These are phyloP conservation scores for Fusarium sp. DNA, from an alignment of 2,329 filamentous ascomycete species.

Conservation along the genomic window DNA sequence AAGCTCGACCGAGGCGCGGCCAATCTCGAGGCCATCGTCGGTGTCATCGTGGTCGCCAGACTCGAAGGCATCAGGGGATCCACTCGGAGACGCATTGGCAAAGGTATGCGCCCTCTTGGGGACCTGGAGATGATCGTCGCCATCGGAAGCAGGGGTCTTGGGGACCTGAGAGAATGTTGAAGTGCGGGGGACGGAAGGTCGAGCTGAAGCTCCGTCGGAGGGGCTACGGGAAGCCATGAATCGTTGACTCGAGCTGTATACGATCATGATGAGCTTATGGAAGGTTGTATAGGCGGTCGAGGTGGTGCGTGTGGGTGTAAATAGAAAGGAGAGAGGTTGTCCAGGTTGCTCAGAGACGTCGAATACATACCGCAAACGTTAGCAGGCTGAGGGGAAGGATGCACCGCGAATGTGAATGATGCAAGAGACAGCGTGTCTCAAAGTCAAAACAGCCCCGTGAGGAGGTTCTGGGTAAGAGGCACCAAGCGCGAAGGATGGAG, in stretches of 20 bases:
- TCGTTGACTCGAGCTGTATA: conserved; percentile 42
- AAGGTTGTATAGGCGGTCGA: not conserved
- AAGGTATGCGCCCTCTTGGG: conserved; percentile 62
- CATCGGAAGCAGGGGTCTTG: conserved; percentile 41
- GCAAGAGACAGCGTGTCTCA: conserved; percentile 44
- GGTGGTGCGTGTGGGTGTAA: not conserved
- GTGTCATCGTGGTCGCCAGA: conserved; percentile 54
- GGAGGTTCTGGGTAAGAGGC: conserved; percentile 13
- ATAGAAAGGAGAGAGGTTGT: not conserved
- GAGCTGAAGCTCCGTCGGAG: conserved; percentile 45
- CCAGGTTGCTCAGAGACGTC: conserved; percentile 10
- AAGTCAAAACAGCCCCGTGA: conserved; percentile 28
- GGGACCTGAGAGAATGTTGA: conserved; percentile 45
- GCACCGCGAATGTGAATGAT: conserved; percentile 27
- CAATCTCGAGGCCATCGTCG: conserved; percentile 61
- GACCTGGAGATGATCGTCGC: conserved; percentile 48
- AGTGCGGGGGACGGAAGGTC: conserved; percentile 46
- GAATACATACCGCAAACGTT: conserved; percentile 34
- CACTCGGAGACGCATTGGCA: conserved; percentile 52
- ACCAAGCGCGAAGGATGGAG: not conserved
- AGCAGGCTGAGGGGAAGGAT: conserved; percentile 25
- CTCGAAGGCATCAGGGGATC: conserved; percentile 63
- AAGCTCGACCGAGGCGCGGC: conserved; percentile 74
- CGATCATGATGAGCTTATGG: conserved; percentile 44
- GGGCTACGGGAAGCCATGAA: conserved; percentile 51